A percentile compares a stretch with the other conserved stretches of the same genome.
These are phyloP conservation scores for Lachancea cidri DNA, from an alignment of 805 yeast genomes.

Conservation along the genomic window DNA sequence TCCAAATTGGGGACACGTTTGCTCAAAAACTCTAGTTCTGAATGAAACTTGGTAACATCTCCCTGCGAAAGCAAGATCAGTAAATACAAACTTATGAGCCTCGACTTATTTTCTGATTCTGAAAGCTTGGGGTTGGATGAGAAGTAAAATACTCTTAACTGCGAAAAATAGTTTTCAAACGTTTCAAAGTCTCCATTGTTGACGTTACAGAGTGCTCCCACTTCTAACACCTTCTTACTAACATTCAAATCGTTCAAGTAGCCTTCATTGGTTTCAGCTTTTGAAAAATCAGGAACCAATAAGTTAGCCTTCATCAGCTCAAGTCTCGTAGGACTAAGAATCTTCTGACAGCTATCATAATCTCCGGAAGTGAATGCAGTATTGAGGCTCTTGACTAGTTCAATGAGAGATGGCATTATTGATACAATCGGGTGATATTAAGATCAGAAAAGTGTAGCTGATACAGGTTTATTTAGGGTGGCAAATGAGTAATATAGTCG, in stretches of 20 bases:
- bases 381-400: constrained; percentile 65
- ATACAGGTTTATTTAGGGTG: neutral
- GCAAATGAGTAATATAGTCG: no score
- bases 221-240: constrained; percentile 77
- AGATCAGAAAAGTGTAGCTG: neutral
- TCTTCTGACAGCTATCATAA: constrained; percentile 52
- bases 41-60: constrained; percentile 81
- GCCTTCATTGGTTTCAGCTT: constrained; percentile 33
- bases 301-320: constrained; percentile 74
- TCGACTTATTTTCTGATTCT: constrained; percentile 57
- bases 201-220: constrained; percentile 79
- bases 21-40: constrained; percentile 73
- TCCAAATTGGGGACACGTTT: constrained; percentile 44
- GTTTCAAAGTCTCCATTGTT: constrained; percentile 53
- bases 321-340: constrained; percentile 69
- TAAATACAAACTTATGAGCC: constrained; percentile 71
- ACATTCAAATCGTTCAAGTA: constrained; percentile 63
- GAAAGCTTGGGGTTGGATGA: constrained; percentile 30
- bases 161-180: constrained; percentile 70
- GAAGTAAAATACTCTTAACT: constrained; percentile 73
- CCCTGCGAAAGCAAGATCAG: constrained; percentile 76
- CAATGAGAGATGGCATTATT: constrained; percentile 49
- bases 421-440: neutral
- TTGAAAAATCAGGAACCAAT: constrained; percentile 56
- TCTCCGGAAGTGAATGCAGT: constrained; percentile 56